phyloP scores from a whole-genome alignment of 2,329 filamentous ascomycete genomes.

The Fusarium nodosum region DNA sequence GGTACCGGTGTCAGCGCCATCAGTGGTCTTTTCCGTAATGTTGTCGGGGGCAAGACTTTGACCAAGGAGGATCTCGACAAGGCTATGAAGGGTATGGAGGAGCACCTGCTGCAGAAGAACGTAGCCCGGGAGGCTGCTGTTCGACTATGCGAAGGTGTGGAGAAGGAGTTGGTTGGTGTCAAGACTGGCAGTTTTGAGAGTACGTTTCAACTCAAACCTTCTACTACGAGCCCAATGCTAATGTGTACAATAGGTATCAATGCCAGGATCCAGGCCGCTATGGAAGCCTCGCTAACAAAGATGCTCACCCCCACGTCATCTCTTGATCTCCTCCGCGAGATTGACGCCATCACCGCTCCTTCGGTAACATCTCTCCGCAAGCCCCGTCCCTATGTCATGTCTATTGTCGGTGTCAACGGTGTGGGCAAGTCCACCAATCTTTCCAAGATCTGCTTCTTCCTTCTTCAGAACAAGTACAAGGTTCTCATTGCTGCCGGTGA shows the following conservation, averaged over 20 bases:
- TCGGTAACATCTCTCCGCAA: slow-evolving; percentile 72
- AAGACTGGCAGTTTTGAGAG: slow-evolving; percentile 94
- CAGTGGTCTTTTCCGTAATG: slow-evolving; percentile 90
- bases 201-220: slow-evolving; percentile 42
- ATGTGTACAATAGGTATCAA: slow-evolving; percentile 72
- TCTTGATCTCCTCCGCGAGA: slow-evolving; percentile 93
- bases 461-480: slow-evolving; percentile 96
- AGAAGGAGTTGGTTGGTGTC: slow-evolving; percentile 88
- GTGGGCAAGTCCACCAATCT: slow-evolving; percentile 98
- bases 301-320: slow-evolving; percentile 97
- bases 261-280: slow-evolving; percentile 83
- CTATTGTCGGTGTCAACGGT: slow-evolving; percentile 97
- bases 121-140: slow-evolving; percentile 94
- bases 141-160: slow-evolving; percentile 90
- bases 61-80: slow-evolving; percentile 91
- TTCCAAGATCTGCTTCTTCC: slow-evolving; percentile 97
- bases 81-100: slow-evolving; percentile 95
- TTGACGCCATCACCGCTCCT: slow-evolving; percentile 81
- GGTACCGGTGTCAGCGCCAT: slow-evolving; percentile 86
- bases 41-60: slow-evolving; percentile 93
- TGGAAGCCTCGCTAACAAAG: slow-evolving; percentile 92
- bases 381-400: slow-evolving; percentile 92
- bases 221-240: background rate
- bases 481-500: slow-evolving; percentile 95
- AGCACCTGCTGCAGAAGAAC: slow-evolving; percentile 94